Percentiles rank a stretch among this genome's conserved stretches.
phyloP scores from a whole-genome alignment of 768 basidiomycete species.

The Guyanaporus albipodus region DNA sequence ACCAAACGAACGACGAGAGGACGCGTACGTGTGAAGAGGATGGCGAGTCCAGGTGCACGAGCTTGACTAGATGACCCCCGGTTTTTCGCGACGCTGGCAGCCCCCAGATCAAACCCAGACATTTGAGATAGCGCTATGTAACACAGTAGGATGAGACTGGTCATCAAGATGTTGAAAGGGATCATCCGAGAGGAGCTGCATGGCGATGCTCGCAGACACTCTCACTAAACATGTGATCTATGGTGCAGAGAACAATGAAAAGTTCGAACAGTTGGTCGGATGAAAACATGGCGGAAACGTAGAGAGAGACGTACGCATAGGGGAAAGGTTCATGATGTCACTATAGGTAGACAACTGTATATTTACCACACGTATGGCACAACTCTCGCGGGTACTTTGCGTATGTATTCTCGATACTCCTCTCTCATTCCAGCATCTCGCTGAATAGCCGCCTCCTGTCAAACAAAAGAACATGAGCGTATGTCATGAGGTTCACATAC shows the following conservation, averaged over 20 bases:
- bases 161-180: conserved; percentile 4
- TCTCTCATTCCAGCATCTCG: conserved; percentile 3
- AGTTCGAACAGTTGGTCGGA: conserved; percentile 4
- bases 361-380: conserved; percentile 9
- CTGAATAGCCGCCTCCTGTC: conserved; percentile 7
- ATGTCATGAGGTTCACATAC: too few species aligned
- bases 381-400: conserved; percentile 10
- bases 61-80: conserved; percentile 12
- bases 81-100: conserved; percentile 6
- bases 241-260: conserved; percentile 1
- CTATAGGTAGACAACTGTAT: too few species aligned
- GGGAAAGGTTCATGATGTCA: too few species aligned
- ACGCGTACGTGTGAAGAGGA: conserved; percentile 5
- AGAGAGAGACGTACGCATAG: too few species aligned
- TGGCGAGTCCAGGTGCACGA: conserved; percentile 13
- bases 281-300: conserved; percentile 3
- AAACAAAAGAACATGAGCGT: background rate
- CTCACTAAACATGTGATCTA: too few species aligned
- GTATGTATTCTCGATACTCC: conserved; percentile 11
- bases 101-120: background rate
- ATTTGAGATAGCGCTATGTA: background rate
- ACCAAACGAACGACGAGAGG: background rate
- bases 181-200: background rate
- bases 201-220: background rate
- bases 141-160: conserved; percentile 7